Evolutionary conservation across 768 basidiomycete genomes (phyloP), one percentile per base, ranked within the genome.

Genomic region (Amanita molliuscula): DNA sequence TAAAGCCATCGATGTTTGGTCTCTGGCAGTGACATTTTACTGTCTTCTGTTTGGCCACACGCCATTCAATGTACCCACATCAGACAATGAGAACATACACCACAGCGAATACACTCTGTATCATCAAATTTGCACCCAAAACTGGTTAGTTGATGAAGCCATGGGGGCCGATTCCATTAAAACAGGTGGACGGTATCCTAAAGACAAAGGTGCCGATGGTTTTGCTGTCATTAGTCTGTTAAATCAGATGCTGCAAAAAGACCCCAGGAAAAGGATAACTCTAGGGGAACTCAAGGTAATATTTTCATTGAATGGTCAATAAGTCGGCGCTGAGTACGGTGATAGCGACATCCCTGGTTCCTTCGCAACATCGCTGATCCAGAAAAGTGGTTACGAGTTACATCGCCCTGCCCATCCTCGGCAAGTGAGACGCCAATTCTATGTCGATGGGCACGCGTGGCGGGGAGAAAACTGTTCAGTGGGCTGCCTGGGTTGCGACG

Each of bases 1-100:
- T n/a, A 64, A 68, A 47, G 70, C 71, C 11, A 69, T 75, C 44
- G 73, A 75, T 51, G 57, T 73, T 13, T 75, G 73, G 73, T 68
- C 71, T 18, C 61, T 75, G 11, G 73, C 63, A 18, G 68, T 75
- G 16, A 72, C 72, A n/a, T 63, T 73, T 28, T 75, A 72, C 53
- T 72, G 73, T 53, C 58, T 73, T 35, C 60, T 75, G 15, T 75
- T 75, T 53, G 73, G 73, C 6, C 69, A 61, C 44, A 67, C 69
- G 1, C 73, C 72, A 16, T 75, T 75, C 55, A 65, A 59, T 34
- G 62, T 63, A 6, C 61, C 67, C 8, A 48, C 59, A 10, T 62
- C 63, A n/a, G 56, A 60, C 18, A 68, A 69, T 50, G 61, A 65
- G 35, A 67, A 67, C 45, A 55, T 56, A 4, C 61, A 67, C 46